phyloP scores from a whole-genome alignment of 2,329 filamentous ascomycete species.

The Diaporthe helianthi region DNA sequence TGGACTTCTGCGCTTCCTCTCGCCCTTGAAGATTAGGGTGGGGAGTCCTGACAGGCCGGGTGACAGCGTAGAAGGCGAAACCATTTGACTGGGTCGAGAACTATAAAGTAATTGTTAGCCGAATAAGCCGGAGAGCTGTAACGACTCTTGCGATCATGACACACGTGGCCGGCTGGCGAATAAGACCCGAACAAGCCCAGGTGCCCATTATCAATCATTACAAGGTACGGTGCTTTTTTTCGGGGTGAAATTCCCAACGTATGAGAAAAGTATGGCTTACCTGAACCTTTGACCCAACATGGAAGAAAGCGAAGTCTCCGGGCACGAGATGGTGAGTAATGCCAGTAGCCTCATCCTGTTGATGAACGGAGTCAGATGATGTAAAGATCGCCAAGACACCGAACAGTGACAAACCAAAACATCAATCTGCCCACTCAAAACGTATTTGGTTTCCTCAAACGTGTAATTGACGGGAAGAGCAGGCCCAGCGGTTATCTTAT shows the following conservation, averaged over 20 bases:
- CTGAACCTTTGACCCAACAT: not conserved
- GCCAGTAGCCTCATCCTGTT: conserved; percentile 1
- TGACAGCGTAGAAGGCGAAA: conserved; percentile 1
- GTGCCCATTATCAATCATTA: not conserved
- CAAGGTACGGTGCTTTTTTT: too few relatives aligned
- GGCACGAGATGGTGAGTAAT: conserved; percentile 12
- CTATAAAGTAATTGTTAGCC: not conserved
- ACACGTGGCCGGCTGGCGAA: not conserved
- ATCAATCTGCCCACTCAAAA: not conserved
- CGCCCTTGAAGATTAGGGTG: not conserved
- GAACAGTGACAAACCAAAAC: not conserved
- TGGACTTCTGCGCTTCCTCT: not conserved
- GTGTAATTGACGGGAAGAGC: conserved; percentile 1
- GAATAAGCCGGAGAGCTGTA: not conserved
- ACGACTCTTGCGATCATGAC: not conserved
- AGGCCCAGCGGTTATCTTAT: conserved; percentile 4
- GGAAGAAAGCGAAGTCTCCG: conserved; percentile 16
- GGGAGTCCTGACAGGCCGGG: not conserved
- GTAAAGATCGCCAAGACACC: not conserved
- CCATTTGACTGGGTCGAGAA: conserved; percentile 4
- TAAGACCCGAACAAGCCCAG: not conserved
- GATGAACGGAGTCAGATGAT: not conserved
- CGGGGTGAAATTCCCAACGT: fast-evolving
- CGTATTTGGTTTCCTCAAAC: conserved; percentile 14
- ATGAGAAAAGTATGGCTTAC: not conserved